Evolutionary conservation across 129 eudicot species (phyloP).

Genomic region (Kitagawia praeruptora): DNA sequence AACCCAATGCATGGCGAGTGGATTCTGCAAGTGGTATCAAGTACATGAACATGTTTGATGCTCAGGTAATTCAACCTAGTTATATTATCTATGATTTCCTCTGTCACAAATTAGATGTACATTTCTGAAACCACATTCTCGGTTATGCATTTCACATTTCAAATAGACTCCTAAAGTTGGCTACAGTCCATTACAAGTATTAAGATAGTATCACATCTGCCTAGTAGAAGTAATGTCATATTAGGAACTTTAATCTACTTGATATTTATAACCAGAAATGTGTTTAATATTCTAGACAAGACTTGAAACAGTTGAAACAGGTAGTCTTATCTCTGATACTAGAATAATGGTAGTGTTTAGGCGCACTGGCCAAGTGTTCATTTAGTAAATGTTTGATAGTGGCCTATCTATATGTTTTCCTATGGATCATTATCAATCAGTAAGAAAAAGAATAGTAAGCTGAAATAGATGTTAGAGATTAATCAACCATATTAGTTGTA

Average conservation of each 20-base stretch:
- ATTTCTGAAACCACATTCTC: neutral
- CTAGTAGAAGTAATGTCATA: neutral
- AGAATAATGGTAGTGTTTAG: neutral
- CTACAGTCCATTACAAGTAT: neutral
- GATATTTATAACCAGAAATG: neutral
- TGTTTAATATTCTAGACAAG: neutral
- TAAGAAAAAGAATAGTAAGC: neutral
- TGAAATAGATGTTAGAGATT: neutral
- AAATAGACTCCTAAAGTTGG: neutral
- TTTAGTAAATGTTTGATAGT: neutral
- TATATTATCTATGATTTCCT: neutral
- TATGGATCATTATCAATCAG: neutral
- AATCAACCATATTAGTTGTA: no score
- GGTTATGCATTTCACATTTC: neutral
- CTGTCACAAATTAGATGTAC: neutral
- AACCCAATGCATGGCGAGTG: slow-evolving; percentile 78
- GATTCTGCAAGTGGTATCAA: slow-evolving; percentile 75
- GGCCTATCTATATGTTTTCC: neutral
- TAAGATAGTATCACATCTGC: neutral
- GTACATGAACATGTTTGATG: slow-evolving; percentile 99
- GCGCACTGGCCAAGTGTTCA: neutral
- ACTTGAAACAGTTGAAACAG: neutral
- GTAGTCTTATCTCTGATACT: neutral
- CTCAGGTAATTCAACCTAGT: slow-evolving; percentile 46
- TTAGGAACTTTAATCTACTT: neutral